phyloP scores from a whole-genome alignment of 495 filamentous ascomycete species.

The Chlorociboria aeruginascens region DNA sequence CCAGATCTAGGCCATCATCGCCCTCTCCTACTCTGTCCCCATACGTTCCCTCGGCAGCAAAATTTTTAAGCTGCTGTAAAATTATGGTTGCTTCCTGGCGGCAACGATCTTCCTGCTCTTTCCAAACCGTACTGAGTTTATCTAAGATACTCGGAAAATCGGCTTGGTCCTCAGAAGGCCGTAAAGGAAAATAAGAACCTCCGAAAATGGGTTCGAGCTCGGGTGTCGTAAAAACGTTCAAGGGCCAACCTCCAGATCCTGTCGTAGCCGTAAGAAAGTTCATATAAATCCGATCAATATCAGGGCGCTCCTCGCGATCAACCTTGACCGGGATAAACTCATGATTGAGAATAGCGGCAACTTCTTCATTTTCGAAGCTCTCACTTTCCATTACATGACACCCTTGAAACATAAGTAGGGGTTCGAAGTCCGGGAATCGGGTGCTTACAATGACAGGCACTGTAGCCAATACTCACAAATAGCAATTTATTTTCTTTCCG shows the following conservation, averaged over 20 bases:
- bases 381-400: constrained; percentile 93
- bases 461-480: constrained; percentile 92
- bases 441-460: constrained; percentile 80
- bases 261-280: constrained; percentile 94
- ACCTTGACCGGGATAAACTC: constrained; percentile 88
- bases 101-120: constrained; percentile 69
- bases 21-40: constrained; percentile 37
- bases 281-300: constrained; percentile 95
- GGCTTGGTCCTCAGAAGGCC: constrained; percentile 38
- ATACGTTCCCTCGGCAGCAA: constrained; percentile 76
- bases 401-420: constrained; percentile 34
- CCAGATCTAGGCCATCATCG: constrained; percentile 65
- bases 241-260: constrained; percentile 87
- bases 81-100: constrained; percentile 73
- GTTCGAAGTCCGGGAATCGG: neutral
- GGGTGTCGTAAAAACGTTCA: constrained; percentile 93
- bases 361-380: constrained; percentile 71
- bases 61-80: constrained; percentile 65
- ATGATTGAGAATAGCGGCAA: constrained; percentile 73
- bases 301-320: constrained; percentile 89
- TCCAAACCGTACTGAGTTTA: constrained; percentile 74
- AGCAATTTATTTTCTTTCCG: constrained; percentile 71
- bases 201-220: constrained; percentile 90
- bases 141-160: constrained; percentile 72
- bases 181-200: constrained; percentile 83